These are phyloP conservation scores for Aegilops tauschii DNA, from an alignment of 176 grass and related monocot species.

Conservation along the genomic window DNA sequence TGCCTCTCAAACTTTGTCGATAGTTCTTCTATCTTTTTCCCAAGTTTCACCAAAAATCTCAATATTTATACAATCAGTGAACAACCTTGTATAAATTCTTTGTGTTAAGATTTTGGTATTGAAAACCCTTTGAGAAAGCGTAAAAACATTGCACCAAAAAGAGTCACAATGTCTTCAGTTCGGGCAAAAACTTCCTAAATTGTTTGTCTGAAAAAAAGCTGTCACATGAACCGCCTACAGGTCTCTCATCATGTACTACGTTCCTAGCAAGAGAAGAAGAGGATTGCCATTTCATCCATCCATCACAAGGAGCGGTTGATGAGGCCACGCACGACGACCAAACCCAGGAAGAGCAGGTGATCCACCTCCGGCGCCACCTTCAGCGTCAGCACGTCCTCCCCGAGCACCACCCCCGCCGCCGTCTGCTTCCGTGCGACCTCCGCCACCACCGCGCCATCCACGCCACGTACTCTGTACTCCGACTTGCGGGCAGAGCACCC, in stretches of 20 bases:
- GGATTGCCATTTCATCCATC: not conserved
- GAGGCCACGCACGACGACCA: conserved; percentile 65
- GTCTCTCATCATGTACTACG: not conserved
- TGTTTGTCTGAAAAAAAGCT: no score
- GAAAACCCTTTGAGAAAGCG: not conserved
- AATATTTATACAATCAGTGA: no score
- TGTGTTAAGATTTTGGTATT: no score
- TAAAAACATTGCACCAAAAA: not conserved
- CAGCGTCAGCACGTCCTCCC: conserved; percentile 65
- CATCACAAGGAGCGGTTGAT: conserved; percentile 36
- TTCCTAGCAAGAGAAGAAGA: not conserved
- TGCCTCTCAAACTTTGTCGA: no score
- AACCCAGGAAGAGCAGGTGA: conserved; percentile 57
- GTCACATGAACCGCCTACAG: not conserved
- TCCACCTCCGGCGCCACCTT: conserved; percentile 46
- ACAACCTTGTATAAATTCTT: no score
- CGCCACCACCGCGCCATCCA: conserved; percentile 16
- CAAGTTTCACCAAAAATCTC: no score
- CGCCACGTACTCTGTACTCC: conserved; percentile 33
- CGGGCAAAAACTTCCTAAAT: not conserved
- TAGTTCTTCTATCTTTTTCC: no score
- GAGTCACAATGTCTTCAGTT: not conserved
- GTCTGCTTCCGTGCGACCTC: conserved; percentile 50
- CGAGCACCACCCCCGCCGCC: conserved; percentile 38
- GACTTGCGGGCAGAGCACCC: conserved; percentile 25